Evolutionary conservation across 1,139 yeast species (phyloP), one percentile per base, ranked within the genome.

Genomic region (Ogataea hybrid): DNA sequence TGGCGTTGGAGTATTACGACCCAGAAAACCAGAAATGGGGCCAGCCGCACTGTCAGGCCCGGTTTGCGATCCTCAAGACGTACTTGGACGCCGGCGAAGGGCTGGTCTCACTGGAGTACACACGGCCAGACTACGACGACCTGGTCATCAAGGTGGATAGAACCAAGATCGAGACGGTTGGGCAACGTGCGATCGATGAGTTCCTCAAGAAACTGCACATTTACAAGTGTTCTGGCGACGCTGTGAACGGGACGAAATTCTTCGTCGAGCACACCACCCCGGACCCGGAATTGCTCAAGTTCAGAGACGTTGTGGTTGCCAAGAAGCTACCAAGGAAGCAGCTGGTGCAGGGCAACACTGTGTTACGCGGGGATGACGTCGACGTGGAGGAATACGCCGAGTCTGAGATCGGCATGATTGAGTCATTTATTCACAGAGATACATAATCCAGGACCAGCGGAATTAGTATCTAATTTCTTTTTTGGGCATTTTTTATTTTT

Each of bases 41-140:
- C 27, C 96, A 88, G 67, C 81, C 96, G n/a, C 96, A 88, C 61
- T 86, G 87, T 89, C 95, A 87, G 68, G 96, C 95, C 6, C 73
- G 96, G 59, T 88, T 77, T 63, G 86, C 92, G 28, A 87, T 88
- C 53, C 73, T 86, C 72, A 85, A 84, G 67, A 75, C 82, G 23
- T 80, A 86, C 59, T 68, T 84, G 56, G 71, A 79, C 42, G 89
- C 94, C 4, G 83, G 84, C 16, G 60, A 66, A n/a, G 75, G 70
- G 21, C 78, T 83, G 23, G 81, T 77, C 37, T 69, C 71, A 41
- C 65, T 87, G 47, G 70, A 70, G 41, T 70, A 71, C 55, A 58
- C 71, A n/a, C 63, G 69, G 37, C 70, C 67, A 21, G 70, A 70
- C 43, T 79, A 55, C 56, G 68, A 74, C 34, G 95, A 86, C 56